phyloP scores from a whole-genome alignment of 148 eudicot species.

The Mesembryanthemum crystallinum region DNA sequence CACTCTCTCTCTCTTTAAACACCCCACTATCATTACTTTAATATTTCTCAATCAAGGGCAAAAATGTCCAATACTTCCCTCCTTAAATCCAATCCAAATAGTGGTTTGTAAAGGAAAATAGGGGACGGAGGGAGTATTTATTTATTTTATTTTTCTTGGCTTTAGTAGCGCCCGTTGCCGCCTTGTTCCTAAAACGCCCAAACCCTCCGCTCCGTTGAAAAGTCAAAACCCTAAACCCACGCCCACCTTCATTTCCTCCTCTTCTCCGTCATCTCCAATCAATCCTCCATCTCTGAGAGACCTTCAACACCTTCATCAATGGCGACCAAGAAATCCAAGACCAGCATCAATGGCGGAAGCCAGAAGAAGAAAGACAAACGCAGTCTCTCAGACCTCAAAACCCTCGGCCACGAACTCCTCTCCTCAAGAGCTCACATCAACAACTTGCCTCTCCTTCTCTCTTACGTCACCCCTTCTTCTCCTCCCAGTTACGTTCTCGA shows the following conservation, averaged over 20 bases:
- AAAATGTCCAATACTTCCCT: too few species aligned
- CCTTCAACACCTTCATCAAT: slow-evolving; percentile 26
- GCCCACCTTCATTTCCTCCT: neutral
- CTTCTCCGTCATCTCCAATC: neutral
- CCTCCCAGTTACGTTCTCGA: slow-evolving; percentile 60
- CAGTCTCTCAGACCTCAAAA: slow-evolving; percentile 47
- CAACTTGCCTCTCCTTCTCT: slow-evolving; percentile 67
- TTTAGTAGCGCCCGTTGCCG: too few species aligned
- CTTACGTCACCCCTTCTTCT: slow-evolving; percentile 46
- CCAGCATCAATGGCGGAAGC: slow-evolving; percentile 6
- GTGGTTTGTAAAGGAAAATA: too few species aligned
- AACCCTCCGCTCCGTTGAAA: too few species aligned
- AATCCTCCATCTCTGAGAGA: neutral
- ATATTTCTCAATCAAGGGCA: too few species aligned
- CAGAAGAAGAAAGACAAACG: slow-evolving; percentile 38
- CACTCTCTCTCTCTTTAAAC: too few species aligned
- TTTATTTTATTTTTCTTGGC: too few species aligned
- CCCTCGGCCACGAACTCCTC: slow-evolving; percentile 62
- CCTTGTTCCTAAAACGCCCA: too few species aligned
- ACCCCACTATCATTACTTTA: too few species aligned
- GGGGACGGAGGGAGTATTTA: too few species aligned
- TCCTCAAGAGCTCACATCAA: slow-evolving; percentile 65
- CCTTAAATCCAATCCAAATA: too few species aligned
- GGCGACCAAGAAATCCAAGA: slow-evolving; percentile 30
- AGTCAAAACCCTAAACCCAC: slow-evolving; percentile 26